Conservation (phyloP, 495 filamentous ascomycete genomes). For the Paragyromitra xinjiangensis region DNA sequence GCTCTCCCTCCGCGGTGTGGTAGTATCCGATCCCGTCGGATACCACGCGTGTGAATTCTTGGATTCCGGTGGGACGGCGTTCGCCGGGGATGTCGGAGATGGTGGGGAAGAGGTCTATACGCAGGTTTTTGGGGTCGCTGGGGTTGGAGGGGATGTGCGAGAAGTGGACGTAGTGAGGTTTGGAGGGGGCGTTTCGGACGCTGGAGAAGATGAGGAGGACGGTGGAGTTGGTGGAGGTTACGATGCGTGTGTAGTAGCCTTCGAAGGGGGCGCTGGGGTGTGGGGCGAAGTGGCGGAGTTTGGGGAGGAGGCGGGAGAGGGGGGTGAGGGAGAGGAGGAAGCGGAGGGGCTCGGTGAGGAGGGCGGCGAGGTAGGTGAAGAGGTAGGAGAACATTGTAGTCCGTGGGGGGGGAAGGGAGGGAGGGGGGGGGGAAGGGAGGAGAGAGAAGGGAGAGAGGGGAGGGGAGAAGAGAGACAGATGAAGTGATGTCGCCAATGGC, state of each 20-base stretch:
- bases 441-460: neutral
- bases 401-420: neutral
- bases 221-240: conserved; percentile 58
- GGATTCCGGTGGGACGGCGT: neutral
- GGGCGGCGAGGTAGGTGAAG: conserved; percentile 34
- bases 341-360: conserved; percentile 41
- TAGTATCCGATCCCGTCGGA: conserved; percentile 30
- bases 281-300: conserved; percentile 57
- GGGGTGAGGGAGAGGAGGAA: conserved; percentile 48
- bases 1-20: conserved; percentile 21
- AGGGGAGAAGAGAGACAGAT: neutral
- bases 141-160: conserved; percentile 59
- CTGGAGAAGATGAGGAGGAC: conserved; percentile 56
- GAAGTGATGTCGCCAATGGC: neutral
- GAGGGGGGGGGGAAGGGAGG: neutral
- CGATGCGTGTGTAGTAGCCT: conserved; percentile 63
- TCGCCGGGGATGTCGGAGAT: conserved; percentile 36
- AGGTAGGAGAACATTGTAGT: conserved; percentile 4
- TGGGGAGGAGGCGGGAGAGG: conserved; percentile 33
- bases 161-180: conserved; percentile 62
- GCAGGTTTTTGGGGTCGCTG: neutral
- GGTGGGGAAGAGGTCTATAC: conserved; percentile 47
- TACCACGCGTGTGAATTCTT: conserved; percentile 39
- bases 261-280: conserved; percentile 61
- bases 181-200: conserved; percentile 57